Base-by-base conservation (phyloP, 2,329 filamentous ascomycete species). In the Arthrobotrys pseudoclavata region DNA sequence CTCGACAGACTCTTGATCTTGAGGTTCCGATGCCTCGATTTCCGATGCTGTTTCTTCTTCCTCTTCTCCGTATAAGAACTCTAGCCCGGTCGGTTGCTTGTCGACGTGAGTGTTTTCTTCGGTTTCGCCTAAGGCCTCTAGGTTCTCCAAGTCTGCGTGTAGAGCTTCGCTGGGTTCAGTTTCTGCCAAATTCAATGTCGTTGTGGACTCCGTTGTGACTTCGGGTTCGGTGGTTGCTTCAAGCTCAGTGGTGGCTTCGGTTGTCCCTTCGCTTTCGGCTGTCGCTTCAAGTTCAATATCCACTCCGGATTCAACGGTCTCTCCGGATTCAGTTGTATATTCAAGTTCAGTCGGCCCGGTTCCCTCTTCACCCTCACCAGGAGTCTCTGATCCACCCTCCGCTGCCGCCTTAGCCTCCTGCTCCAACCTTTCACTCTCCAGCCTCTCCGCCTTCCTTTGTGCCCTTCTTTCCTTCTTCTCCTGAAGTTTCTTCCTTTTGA, bases 51-150 rank as follows among this genome's bases (percentile, higher is more conserved):
- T 26, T 40, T 60, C 37, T 40, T 40, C 42, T 7, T 20, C 42
- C 20, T 45, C 69, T 31, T 67, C 69, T 50, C 50, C 60, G 18
- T 53, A 57, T 3, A 71, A 20, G 24, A 55, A 64, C n/a, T 42
- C 61, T 29, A 67, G 12, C 0, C 26, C 64, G 12, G 48, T 42
- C 13, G 52, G 52, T 42, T 60, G 31, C 20, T 60, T 42, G 34
- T 4, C 9, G 18, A 20, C 18, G n/a, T 22, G 13, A 5, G 1
- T 7, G 4, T 29, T 24, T 40, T 40, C 52, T 22, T 37, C 5
- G 29, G 22, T 20, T 20, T 45, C 42, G 6, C 18, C n/a, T 2
- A 24, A 13, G 10, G 15, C n/a, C 10, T 34, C 47, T 18, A 40
- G 47, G 12, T 20, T n/a, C 1, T 50, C 24, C 20, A 7, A n/a